These are phyloP conservation scores for Boletus rufocinnamomeus DNA, from an alignment of 768 basidiomycete species.

Conservation along the genomic window DNA sequence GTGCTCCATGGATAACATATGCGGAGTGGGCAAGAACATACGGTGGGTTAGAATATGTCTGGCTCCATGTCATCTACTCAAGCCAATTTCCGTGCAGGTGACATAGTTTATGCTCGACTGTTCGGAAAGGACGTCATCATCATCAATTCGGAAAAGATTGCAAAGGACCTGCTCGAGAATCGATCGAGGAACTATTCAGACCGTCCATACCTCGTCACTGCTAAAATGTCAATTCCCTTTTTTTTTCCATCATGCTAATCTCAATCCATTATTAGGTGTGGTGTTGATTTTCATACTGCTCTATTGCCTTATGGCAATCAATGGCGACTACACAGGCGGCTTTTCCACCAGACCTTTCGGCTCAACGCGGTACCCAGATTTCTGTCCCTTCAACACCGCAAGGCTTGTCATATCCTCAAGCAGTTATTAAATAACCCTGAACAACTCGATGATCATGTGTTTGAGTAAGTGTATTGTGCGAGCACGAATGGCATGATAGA, in stretches of 20 bases:
- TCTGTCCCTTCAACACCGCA: neutral
- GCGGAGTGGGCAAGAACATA: constrained; percentile 11
- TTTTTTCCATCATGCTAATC: neutral
- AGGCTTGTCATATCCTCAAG: constrained; percentile 4
- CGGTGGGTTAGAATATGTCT: neutral
- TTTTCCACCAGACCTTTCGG: constrained; percentile 18
- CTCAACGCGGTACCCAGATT: neutral
- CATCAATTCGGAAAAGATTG: constrained; percentile 12
- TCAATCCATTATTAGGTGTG: neutral
- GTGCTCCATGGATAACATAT: constrained; percentile 15
- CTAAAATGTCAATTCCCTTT: neutral
- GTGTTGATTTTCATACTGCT: neutral
- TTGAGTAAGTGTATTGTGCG: constrained; percentile 4
- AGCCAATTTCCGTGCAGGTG: neutral
- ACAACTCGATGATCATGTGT: neutral
- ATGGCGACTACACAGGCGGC: constrained; percentile 16
- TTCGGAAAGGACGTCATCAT: constrained; percentile 13
- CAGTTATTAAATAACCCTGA: constrained; percentile 1
- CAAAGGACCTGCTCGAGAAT: constrained; percentile 8
- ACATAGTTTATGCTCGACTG: neutral
- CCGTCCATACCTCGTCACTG: neutral
- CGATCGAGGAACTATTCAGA: constrained; percentile 12
- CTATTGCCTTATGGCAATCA: constrained; percentile 1
- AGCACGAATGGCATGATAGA: neutral
- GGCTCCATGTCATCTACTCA: neutral